Evolutionary conservation across 169 alveolate genomes (phyloP), one percentile per base, ranked within the genome.

Genomic region (Eimeria zaria): DNA sequence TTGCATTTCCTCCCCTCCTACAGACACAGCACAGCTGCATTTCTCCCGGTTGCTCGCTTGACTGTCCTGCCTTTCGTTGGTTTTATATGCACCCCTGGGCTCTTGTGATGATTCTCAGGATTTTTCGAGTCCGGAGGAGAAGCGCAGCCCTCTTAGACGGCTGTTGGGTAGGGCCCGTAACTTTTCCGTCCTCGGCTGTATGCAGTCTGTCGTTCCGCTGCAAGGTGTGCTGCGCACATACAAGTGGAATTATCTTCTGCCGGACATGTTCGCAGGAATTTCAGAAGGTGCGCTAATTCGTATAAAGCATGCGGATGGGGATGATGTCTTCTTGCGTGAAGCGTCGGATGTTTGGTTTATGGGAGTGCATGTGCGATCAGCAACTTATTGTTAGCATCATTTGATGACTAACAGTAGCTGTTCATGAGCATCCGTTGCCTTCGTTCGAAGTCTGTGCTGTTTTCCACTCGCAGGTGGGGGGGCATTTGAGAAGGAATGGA

Each of bases 241-340:
- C 89, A 94, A 83, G 18, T 53, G 88, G 53, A 67, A 60, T 30
- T 67, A 94, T 36, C 81, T 94, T 18, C 48, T 74, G 74, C 91
- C 96, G 30, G 96, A 94, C 41, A 36, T 94, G 44, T 94, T 94
- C 41, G 76, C 96, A 9, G 96, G 96, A 39, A 69, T 94, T 1
- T 81, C 96, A 5, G 96, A 81, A 67, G 96, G 96, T 94, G 44
- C 71, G 55, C 33, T 36, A 14, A 30, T 3, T 73, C 6, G 7
- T 3, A 3, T 36, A 4, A 8, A 44, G 53, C 20, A 53, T 39
- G 22, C 51, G 39, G 55, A 73, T 18, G 55, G 9, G 55, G 51
- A 7, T 24, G 51, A 20, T 11, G 30, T 71, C n/a, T 12, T 36
- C 53, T 30, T 51, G 12, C n/a, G 24, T 12, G 81, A 39, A 30